These are phyloP conservation scores for Globisporangium mamillatum DNA, from an alignment of 352 stramenopile species.

Conservation along the genomic window DNA sequence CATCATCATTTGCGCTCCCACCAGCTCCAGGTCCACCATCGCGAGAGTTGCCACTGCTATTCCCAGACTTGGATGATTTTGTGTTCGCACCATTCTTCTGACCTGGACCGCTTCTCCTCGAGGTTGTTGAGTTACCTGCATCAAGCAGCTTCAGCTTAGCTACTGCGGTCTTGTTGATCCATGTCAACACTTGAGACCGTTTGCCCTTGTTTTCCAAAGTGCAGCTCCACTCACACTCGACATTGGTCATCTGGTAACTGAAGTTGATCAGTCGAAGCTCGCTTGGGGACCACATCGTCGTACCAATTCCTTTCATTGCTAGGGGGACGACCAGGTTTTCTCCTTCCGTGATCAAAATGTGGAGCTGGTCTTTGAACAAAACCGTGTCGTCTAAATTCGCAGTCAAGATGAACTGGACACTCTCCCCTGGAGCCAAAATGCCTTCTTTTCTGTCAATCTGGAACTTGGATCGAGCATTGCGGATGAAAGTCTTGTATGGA, in stretches of 20 bases:
- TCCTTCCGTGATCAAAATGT: constrained; percentile 91
- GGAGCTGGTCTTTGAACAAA: constrained; percentile 91
- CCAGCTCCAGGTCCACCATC: constrained; percentile 7
- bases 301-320: constrained; percentile 89
- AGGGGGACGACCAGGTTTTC: constrained; percentile 89
- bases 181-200: constrained; percentile 88
- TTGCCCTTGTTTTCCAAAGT: constrained; percentile 96
- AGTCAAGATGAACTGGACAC: constrained; percentile 66
- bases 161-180: constrained; percentile 84
- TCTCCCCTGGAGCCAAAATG: constrained; percentile 76
- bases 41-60: constrained; percentile 7
- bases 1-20: constrained; percentile 20
- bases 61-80: background rate
- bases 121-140: background rate
- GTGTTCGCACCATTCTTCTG: constrained; percentile 29
- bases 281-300: constrained; percentile 91
- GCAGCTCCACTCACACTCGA: constrained; percentile 89
- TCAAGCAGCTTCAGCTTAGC: constrained; percentile 33
- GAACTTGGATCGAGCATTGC: constrained; percentile 91
- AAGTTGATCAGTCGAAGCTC: constrained; percentile 92
- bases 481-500: constrained; percentile 91
- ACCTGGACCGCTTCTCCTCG: constrained; percentile 15
- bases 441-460: constrained; percentile 88
- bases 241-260: constrained; percentile 88
- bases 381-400: constrained; percentile 94